These are phyloP conservation scores for Chytriomyces sp. DNA, from an alignment of 192 early-diverging fungal genomes.

Conservation along the genomic window DNA sequence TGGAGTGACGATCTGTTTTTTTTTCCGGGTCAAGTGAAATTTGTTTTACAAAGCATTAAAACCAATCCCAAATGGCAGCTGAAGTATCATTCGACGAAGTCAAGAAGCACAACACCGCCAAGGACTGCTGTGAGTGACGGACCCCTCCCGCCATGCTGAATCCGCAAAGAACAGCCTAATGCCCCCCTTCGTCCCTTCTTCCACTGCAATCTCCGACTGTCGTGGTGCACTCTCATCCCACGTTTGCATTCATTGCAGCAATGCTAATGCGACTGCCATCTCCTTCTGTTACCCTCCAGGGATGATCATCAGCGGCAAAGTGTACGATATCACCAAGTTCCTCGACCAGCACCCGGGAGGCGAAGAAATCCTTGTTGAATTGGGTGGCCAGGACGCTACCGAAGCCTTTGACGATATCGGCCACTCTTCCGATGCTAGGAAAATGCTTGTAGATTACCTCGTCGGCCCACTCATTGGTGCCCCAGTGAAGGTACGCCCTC, in stretches of 20 bases:
- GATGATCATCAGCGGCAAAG: constrained; percentile 37
- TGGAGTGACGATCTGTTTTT: too few relatives aligned
- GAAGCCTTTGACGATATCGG: constrained; percentile 90
- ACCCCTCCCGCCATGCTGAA: not conserved
- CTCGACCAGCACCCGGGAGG: constrained; percentile 62
- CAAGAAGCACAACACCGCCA: constrained; percentile 42
- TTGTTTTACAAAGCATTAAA: too few relatives aligned
- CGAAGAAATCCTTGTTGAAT: constrained; percentile 64
- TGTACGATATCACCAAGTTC: constrained; percentile 56
- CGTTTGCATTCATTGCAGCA: too few relatives aligned
- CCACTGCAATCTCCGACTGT: too few relatives aligned
- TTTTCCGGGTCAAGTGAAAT: too few relatives aligned
- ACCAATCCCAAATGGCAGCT: not conserved
- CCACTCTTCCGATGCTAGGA: constrained; percentile 84
- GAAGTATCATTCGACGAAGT: constrained; percentile 39
- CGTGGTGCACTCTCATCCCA: too few relatives aligned
- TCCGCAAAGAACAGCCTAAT: constrained; percentile 45
- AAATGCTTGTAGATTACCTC: constrained; percentile 67
- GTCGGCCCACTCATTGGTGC: constrained; percentile 56
- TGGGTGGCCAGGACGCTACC: constrained; percentile 77
- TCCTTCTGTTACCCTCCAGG: constrained; percentile 23
- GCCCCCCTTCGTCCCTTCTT: not conserved
- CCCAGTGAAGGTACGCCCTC: not conserved
- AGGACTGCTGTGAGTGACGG: constrained; percentile 49
- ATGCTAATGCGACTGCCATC: too few relatives aligned